Evolutionary conservation across 1,139 yeast species (phyloP).

Genomic region (Yamadazyma jaroonii): DNA sequence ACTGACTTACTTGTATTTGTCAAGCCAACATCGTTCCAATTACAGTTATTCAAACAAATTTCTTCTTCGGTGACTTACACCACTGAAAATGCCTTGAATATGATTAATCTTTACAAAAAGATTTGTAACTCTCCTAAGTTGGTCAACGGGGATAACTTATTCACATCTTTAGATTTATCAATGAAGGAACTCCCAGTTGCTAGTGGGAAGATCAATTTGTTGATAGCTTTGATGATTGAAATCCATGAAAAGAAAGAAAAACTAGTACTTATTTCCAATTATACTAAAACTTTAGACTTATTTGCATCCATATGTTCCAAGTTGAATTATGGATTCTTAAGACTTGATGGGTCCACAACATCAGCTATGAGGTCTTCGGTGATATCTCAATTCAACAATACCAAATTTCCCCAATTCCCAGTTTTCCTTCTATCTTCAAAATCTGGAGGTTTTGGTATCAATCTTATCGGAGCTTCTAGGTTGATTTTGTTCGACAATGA

Average conservation of each 20-base stretch:
- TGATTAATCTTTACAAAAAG: constrained; percentile 75
- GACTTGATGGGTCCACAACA: constrained; percentile 87
- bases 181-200: constrained; percentile 21
- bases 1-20: constrained; percentile 80
- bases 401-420: constrained; percentile 41
- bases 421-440: constrained; percentile 83
- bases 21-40: constrained; percentile 67
- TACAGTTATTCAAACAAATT: constrained; percentile 52
- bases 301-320: constrained; percentile 57
- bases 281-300: constrained; percentile 82
- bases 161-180: constrained; percentile 15
- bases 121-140: constrained; percentile 81
- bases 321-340: constrained; percentile 47
- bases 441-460: constrained; percentile 93
- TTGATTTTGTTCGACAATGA: constrained; percentile 83
- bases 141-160: constrained; percentile 41
- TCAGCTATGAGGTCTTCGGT: constrained; percentile 59
- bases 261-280: constrained; percentile 83
- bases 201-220: constrained; percentile 57
- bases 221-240: constrained; percentile 53
- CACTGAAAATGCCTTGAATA: constrained; percentile 48
- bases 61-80: constrained; percentile 14
- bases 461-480: constrained; percentile 86
- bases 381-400: constrained; percentile 67
- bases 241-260: constrained; percentile 56